phyloP scores from a whole-genome alignment of 148 eudicot species.

The Limonium bicolor region DNA sequence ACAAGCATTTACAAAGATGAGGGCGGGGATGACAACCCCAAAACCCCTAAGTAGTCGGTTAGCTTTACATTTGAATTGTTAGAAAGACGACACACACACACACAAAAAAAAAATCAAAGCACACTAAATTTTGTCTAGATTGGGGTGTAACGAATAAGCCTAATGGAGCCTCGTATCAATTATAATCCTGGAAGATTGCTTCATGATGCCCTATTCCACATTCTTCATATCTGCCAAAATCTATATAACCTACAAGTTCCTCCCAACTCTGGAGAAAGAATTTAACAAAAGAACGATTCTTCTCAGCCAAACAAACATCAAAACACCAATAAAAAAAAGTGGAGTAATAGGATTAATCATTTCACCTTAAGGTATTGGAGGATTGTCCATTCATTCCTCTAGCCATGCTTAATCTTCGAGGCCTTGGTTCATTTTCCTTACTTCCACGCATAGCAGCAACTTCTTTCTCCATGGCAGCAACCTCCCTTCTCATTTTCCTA shows the following conservation, averaged over 20 bases:
- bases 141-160: too few species aligned
- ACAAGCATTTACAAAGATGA: too few species aligned
- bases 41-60: too few species aligned
- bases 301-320: neutral
- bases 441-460: slow-evolving; percentile 43
- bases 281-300: neutral
- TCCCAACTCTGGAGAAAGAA: slow-evolving; percentile 29
- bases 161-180: too few species aligned
- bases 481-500: slow-evolving; percentile 75
- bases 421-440: slow-evolving; percentile 51
- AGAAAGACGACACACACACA: too few species aligned
- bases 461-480: slow-evolving; percentile 84
- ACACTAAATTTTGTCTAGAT: too few species aligned
- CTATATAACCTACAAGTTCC: slow-evolving; percentile 14
- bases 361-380: slow-evolving; percentile 36
- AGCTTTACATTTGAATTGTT: too few species aligned
- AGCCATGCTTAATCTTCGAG: slow-evolving; percentile 34
- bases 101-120: too few species aligned
- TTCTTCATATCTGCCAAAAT: too few species aligned
- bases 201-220: too few species aligned
- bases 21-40: too few species aligned
- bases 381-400: slow-evolving; percentile 42
- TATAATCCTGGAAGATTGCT: too few species aligned
- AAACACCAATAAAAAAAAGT: neutral
- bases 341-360: neutral